Conservation (phyloP, 176 grass and related monocot species). For the Pontederia paniculata region DNA sequence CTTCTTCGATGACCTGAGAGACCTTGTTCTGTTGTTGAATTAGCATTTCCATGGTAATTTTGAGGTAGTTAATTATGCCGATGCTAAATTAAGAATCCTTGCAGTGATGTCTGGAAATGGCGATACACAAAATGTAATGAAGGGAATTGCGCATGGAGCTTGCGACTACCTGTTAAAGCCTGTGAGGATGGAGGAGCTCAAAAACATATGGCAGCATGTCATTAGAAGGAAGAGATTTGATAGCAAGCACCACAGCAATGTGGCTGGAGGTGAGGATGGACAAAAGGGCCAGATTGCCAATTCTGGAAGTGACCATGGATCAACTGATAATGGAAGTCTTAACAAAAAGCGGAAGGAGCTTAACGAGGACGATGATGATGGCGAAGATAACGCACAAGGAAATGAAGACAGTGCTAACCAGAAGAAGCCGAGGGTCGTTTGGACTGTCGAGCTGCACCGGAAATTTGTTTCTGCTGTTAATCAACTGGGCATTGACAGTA, state of each 20-base stretch:
- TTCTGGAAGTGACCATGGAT: slow-evolving; percentile 7
- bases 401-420: neutral
- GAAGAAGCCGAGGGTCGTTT: slow-evolving; percentile 42
- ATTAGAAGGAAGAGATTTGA: slow-evolving; percentile 10
- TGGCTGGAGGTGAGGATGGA: slow-evolving; percentile 14
- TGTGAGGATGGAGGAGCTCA: slow-evolving; percentile 26
- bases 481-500: slow-evolving; percentile 49
- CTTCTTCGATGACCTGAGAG: no score
- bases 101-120: slow-evolving; percentile 50
- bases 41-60: slow-evolving; percentile 1
- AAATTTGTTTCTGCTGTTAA: slow-evolving; percentile 42
- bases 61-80: no score
- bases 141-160: slow-evolving; percentile 36
- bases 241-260: neutral
- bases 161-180: slow-evolving; percentile 55
- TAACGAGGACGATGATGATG: slow-evolving; percentile 4
- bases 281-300: slow-evolving; percentile 17
- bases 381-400: slow-evolving; percentile 15
- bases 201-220: slow-evolving; percentile 49
- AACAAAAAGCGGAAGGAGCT: slow-evolving; percentile 20
- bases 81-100: neutral
- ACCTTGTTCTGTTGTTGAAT: neutral
- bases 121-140: slow-evolving; percentile 25
- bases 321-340: neutral
- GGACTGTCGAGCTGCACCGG: slow-evolving; percentile 35